A percentile compares a stretch with the other conserved stretches of the same genome.
These are phyloP conservation scores for Capniomyces stellatus DNA, from an alignment of 371 early-diverging fungal genomes.

Conservation along the genomic window DNA sequence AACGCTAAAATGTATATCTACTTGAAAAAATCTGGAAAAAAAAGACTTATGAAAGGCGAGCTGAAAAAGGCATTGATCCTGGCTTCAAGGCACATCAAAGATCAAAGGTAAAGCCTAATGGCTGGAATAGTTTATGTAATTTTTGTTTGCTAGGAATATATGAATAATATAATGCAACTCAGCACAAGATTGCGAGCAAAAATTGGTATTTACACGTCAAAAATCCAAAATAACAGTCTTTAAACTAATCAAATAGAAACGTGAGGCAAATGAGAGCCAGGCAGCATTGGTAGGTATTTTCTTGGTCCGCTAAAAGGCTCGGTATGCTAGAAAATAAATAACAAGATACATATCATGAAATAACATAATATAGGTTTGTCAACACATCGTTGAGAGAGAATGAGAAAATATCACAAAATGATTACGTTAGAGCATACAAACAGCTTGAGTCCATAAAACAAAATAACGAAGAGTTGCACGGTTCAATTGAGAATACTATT, in stretches of 20 bases:
- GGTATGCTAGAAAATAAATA: too few species aligned
- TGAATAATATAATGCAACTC: neutral
- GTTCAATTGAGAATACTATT: neutral
- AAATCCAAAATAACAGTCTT: neutral
- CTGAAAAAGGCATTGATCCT: slow-evolving; percentile 1
- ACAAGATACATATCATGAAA: too few species aligned
- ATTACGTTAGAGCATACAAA: neutral
- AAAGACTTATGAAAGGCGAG: slow-evolving; percentile 2
- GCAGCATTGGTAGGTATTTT: too few species aligned
- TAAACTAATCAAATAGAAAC: neutral
- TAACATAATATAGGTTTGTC: neutral
- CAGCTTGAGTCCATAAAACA: neutral
- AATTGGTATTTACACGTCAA: too few species aligned
- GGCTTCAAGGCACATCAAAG: neutral
- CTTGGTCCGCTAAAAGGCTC: too few species aligned
- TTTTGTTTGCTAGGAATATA: neutral
- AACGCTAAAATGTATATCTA: neutral
- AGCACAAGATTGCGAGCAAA: neutral
- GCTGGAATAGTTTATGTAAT: too few species aligned
- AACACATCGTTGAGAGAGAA: neutral
- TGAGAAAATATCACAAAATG: neutral
- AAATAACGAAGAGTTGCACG: neutral
- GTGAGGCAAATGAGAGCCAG: too few species aligned
- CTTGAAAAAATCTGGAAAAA: neutral
- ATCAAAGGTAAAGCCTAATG: neutral